These are phyloP conservation scores for Phyllosticta capitalensis DNA, from an alignment of 2,329 filamentous ascomycete genomes.

Conservation along the genomic window DNA sequence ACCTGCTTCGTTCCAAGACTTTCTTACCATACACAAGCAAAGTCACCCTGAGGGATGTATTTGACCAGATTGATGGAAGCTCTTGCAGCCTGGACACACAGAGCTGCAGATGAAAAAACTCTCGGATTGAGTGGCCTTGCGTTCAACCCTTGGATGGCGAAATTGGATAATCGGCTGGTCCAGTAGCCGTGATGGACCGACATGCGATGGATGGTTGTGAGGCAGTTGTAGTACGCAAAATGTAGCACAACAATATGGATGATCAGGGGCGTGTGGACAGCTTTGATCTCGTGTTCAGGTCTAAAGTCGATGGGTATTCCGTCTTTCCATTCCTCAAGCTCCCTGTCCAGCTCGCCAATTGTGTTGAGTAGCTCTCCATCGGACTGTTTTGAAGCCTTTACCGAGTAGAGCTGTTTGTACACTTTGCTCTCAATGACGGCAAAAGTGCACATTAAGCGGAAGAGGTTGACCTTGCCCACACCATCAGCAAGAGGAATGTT, in stretches of 20 bases:
- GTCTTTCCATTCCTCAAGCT: constrained; percentile 91
- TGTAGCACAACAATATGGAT: constrained; percentile 90
- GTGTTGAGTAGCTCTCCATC: constrained; percentile 90
- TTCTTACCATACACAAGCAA: constrained; percentile 83
- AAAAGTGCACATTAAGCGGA: constrained; percentile 86
- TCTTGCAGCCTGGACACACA: constrained; percentile 86
- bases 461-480: constrained; percentile 88
- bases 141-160: constrained; percentile 89
- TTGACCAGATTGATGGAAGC: constrained; percentile 90
- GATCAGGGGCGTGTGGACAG: constrained; percentile 84
- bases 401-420: constrained; percentile 87
- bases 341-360: constrained; percentile 80
- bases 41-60: constrained; percentile 92
- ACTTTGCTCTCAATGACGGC: constrained; percentile 87
- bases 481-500: constrained; percentile 86
- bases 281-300: constrained; percentile 94
- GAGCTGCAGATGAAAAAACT: constrained; percentile 84
- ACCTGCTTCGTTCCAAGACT: neutral
- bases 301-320: constrained; percentile 89
- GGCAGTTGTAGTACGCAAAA: constrained; percentile 94
- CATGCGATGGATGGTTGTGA: constrained; percentile 98
- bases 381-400: constrained; percentile 81
- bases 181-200: constrained; percentile 96
- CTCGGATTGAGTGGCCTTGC: constrained; percentile 82
- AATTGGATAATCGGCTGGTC: constrained; percentile 91